Base-by-base conservation (phyloP, 2,329 filamentous ascomycete genomes). In the Pestalotiopsis sp. region DNA sequence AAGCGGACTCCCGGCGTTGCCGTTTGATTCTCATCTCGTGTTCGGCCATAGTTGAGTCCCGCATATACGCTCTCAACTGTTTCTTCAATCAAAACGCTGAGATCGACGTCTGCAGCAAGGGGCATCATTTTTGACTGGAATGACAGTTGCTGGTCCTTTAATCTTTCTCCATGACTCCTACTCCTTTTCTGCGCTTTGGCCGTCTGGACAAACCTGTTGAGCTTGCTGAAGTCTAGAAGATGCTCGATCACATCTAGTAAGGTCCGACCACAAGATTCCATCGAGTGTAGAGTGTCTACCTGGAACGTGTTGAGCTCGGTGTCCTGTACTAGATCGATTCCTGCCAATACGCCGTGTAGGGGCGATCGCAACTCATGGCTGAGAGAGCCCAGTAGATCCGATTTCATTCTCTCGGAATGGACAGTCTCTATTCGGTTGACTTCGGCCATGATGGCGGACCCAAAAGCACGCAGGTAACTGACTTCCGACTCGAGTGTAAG, bases 361-460 rank as follows among this genome's bases (percentile, higher is more conserved):
- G 89, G 89, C 1, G 85, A 88, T 4, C 89, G 82, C n/a, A 91
- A 77, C 73, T 91, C 89, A 72, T 91, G 89, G 2, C 86, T 88
- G 4, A 91, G 84, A 1, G 86, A 89, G 0, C 86, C 85, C 3
- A 91, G 83, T 36, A 89, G 85, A 68, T 89, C 87, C 1, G 84
- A 84, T 74, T 89, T 89, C 41, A 86, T 84, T 62, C 79, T 83
- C 31, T 84, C 80, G 0, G 80, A 78, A 14, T 75, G 73, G 6
- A 75, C 66, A 0, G 78, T 71, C 4, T 81, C 76, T 5, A 87
- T 68, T 1, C 85, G 80, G 0, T 84, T 82, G 0, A 90, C 78
- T 64, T 90, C 88, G 0, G 85, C 82, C 81, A 89, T 88, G 20
- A 88, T 85, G 1, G 84, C 83, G 66, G 85, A 84, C 0, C 83